phyloP scores from a whole-genome alignment of 495 filamentous ascomycete genomes.

The Trichoderma reesei region DNA sequence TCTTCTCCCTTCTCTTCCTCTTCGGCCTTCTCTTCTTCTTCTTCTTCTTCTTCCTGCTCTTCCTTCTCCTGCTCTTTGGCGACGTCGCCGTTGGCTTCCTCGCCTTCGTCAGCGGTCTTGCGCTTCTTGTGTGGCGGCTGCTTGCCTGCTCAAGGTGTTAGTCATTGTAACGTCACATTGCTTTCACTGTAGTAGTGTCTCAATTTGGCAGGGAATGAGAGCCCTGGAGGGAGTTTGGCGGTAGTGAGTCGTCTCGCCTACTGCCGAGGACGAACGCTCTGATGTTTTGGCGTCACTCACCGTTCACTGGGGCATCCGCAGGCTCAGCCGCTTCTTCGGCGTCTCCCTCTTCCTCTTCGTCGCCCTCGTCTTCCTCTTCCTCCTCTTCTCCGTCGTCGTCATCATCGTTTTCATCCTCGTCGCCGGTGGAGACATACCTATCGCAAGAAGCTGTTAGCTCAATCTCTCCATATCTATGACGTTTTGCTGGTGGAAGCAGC shows the following conservation, averaged over 20 bases:
- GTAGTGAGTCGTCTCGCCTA: no score
- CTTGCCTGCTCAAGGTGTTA: slow-evolving; percentile 10
- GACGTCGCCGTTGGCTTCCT: slow-evolving; percentile 10
- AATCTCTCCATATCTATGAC: no score
- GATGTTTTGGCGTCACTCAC: slow-evolving; percentile 18
- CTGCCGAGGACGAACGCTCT: no score
- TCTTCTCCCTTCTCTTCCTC: slow-evolving; percentile 30
- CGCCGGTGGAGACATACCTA: slow-evolving; percentile 15
- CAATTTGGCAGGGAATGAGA: no score
- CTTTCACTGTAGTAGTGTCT: no score
- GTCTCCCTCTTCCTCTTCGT: slow-evolving; percentile 23
- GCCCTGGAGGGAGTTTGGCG: no score
- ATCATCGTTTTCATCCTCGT: slow-evolving; percentile 22
- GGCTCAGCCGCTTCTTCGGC: slow-evolving; percentile 17
- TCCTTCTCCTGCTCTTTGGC: slow-evolving; percentile 18
- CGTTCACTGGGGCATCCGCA: slow-evolving; percentile 17
- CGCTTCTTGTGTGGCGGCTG: slow-evolving; percentile 27
- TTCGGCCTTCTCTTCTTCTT: slow-evolving; percentile 25
- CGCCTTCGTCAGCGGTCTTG: slow-evolving; percentile 23
- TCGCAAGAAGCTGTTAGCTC: neutral
- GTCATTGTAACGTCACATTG: neutral
- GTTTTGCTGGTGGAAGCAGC: no score
- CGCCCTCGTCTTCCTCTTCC: slow-evolving; percentile 32
- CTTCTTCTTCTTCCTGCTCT: slow-evolving; percentile 27
- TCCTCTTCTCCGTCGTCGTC: slow-evolving; percentile 28